Evolutionary conservation across 2,329 filamentous ascomycete genomes (phyloP).

Genomic region (Lecanicillium sp.): DNA sequence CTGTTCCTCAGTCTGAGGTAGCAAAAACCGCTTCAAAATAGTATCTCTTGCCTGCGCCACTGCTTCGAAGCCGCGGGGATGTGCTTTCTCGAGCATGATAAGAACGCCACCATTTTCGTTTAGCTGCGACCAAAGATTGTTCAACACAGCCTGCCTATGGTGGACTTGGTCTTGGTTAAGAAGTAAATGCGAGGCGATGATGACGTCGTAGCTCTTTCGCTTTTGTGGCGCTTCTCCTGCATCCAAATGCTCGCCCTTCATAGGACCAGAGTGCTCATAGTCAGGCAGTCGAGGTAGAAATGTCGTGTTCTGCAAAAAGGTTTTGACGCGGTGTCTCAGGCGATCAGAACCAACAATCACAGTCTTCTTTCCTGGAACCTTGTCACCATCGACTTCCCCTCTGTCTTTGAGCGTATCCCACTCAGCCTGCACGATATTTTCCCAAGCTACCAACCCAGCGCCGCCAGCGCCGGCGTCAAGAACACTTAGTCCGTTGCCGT

Average conservation of each 20-base stretch:
- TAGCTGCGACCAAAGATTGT: conserved; percentile 84
- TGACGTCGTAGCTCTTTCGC: conserved; percentile 78
- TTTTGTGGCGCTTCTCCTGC: conserved; percentile 44
- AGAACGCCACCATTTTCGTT: conserved; percentile 79
- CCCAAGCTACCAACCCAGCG: conserved; percentile 65
- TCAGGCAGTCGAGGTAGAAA: conserved; percentile 91
- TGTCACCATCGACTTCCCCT: conserved; percentile 29
- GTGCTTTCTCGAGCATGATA: conserved; percentile 82
- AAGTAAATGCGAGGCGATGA: conserved; percentile 80
- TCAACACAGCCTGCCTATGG: conserved; percentile 67
- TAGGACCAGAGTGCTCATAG: conserved; percentile 59
- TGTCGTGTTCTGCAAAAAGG: conserved; percentile 77
- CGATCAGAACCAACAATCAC: conserved; percentile 71
- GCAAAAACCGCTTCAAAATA: conserved; percentile 67
- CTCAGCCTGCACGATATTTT: conserved; percentile 71
- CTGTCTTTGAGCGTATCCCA: conserved; percentile 61
- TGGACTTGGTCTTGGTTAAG: conserved; percentile 69
- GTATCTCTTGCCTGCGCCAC: conserved; percentile 77
- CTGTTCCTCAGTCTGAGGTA: conserved; percentile 31
- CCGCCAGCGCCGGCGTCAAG: conserved; percentile 70
- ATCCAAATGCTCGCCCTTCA: conserved; percentile 50
- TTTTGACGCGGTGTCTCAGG: conserved; percentile 66
- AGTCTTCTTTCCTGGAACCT: conserved; percentile 63
- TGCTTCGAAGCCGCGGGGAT: conserved; percentile 86
- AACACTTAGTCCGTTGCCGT: conserved; percentile 43